phyloP scores from a whole-genome alignment of 306 rosid genomes.

The Morella rubra region DNA sequence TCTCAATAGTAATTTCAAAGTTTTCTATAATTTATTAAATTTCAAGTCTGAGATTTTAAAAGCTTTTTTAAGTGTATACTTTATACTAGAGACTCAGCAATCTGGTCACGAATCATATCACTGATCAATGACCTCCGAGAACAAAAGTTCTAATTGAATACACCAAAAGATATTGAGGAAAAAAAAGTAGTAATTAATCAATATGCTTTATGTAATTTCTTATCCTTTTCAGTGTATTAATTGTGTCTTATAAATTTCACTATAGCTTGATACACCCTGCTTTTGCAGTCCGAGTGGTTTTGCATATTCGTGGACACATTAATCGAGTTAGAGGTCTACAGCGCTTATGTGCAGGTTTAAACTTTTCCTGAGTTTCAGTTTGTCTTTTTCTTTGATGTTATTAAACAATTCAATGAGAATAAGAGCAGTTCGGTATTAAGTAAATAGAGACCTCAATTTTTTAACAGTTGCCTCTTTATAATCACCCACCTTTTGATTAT shows the following conservation, averaged over 20 bases:
- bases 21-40: not conserved
- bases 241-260: not conserved
- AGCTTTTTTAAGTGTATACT: not conserved
- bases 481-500: slow-evolving; percentile 1
- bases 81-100: not conserved
- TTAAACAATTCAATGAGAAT: no score
- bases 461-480: not conserved
- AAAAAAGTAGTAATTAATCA: slow-evolving; percentile 10
- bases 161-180: not conserved
- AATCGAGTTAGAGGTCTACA: slow-evolving; percentile 57
- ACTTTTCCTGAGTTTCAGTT: not conserved
- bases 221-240: not conserved
- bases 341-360: slow-evolving; percentile 63
- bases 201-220: slow-evolving; percentile 17
- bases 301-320: slow-evolving; percentile 53
- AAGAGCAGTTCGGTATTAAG: no score
- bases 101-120: not conserved
- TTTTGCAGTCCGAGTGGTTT: slow-evolving; percentile 55
- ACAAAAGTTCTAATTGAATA: not conserved
- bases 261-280: slow-evolving; percentile 20
- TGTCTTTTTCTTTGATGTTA: not conserved
- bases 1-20: no score
- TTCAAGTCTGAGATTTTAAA: not conserved
- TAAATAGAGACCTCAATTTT: no score
- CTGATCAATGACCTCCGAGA: no score